These are phyloP conservation scores for Apophysomyces variabilis DNA, from an alignment of 371 early-diverging fungal genomes.

Conservation along the genomic window DNA sequence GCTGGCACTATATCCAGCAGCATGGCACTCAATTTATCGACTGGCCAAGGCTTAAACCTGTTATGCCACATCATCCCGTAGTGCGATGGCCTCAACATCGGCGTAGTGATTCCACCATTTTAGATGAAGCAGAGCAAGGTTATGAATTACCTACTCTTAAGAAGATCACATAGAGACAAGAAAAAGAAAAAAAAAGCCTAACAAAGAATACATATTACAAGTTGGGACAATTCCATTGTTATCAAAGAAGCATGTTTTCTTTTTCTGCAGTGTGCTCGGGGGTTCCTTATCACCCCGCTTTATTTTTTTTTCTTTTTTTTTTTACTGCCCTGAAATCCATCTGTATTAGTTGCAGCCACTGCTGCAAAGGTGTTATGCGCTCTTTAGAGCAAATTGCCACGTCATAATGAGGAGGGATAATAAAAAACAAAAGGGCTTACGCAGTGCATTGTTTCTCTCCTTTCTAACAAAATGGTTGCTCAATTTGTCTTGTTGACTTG, in stretches of 20 bases:
- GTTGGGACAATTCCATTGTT: neutral
- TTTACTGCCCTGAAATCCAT: neutral
- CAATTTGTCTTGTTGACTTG: neutral
- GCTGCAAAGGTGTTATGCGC: neutral
- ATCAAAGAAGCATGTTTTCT: neutral
- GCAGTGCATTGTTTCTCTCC: neutral
- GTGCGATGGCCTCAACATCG: slow-evolving; percentile 14
- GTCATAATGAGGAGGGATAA: neutral
- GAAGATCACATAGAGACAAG: slow-evolving; percentile 37
- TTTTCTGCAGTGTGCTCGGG: neutral
- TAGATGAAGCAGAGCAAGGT: slow-evolving; percentile 47
- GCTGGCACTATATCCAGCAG: slow-evolving; percentile 43
- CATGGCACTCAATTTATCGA: slow-evolving; percentile 46
- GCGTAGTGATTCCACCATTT: slow-evolving; percentile 30
- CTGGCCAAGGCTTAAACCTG: slow-evolving; percentile 43
- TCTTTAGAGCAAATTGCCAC: neutral
- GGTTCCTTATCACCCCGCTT: neutral
- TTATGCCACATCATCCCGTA: slow-evolving; percentile 7
- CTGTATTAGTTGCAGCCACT: slow-evolving; percentile 1
- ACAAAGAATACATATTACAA: neutral
- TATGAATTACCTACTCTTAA: slow-evolving; percentile 44
- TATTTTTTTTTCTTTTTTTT: neutral
- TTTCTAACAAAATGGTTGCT: neutral
- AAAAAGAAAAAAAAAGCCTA: neutral
- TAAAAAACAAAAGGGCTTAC: neutral